Conservation (phyloP, 129 eudicot genomes). For the Kitagawia praeruptora region DNA sequence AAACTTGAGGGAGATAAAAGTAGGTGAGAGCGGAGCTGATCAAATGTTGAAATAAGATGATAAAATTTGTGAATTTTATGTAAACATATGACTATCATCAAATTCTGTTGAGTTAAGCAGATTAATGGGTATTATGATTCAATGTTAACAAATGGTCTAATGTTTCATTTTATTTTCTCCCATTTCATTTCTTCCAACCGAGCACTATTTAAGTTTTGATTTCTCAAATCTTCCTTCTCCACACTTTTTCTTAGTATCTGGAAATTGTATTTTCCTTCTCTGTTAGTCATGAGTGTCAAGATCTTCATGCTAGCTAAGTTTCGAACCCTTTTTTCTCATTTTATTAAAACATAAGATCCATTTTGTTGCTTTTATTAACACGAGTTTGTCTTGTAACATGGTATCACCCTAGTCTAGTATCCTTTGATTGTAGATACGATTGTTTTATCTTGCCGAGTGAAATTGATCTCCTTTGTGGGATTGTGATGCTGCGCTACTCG, state of each 20-base stretch:
- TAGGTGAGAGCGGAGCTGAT: neutral
- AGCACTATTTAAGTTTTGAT: neutral
- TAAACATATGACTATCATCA: neutral
- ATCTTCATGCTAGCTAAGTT: neutral
- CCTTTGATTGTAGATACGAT: neutral
- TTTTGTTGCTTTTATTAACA: neutral
- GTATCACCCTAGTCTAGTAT: neutral
- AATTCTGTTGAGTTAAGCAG: neutral
- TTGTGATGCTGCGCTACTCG: no score
- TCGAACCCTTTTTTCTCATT: neutral
- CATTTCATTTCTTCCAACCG: neutral
- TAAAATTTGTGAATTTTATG: neutral
- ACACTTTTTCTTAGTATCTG: neutral
- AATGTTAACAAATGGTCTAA: neutral
- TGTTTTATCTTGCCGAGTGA: no score
- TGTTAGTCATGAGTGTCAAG: neutral
- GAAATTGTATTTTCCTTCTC: neutral
- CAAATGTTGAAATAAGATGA: neutral
- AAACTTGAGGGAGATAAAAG: neutral
- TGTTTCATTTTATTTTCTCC: neutral
- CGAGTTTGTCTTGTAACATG: no score
- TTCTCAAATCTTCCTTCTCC: neutral
- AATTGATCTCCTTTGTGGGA: no score
- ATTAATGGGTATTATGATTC: neutral
- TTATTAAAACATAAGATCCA: neutral